phyloP scores from a whole-genome alignment of 345 rosid genomes.

The Mercurialis annua region DNA sequence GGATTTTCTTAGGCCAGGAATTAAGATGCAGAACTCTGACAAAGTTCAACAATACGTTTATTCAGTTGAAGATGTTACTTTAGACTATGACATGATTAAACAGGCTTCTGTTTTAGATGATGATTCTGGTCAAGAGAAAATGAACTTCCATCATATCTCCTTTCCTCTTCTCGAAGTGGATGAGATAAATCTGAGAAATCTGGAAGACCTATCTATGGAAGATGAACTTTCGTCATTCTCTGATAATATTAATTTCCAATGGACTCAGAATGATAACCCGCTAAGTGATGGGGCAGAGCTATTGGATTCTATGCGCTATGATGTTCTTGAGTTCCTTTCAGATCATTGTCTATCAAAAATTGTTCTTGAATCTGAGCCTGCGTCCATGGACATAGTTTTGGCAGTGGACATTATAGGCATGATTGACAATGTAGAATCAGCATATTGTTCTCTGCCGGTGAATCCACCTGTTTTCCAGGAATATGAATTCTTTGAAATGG shows the following conservation, averaged over 20 bases:
- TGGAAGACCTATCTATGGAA: slow-evolving; percentile 36
- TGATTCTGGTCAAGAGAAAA: slow-evolving; percentile 31
- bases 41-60: slow-evolving; percentile 48
- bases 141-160: slow-evolving; percentile 26
- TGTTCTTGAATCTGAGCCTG: slow-evolving; percentile 38
- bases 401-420: slow-evolving; percentile 45
- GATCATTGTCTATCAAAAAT: slow-evolving; percentile 40
- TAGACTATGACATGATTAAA: slow-evolving; percentile 41
- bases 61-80: slow-evolving; percentile 45
- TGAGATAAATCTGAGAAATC: slow-evolving; percentile 43
- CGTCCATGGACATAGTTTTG: slow-evolving; percentile 25
- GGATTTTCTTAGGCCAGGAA: slow-evolving; percentile 37
- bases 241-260: slow-evolving; percentile 32
- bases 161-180: slow-evolving; percentile 75
- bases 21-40: slow-evolving; percentile 24
- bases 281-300: slow-evolving; percentile 39
- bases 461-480: slow-evolving; percentile 49
- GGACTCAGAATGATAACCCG: slow-evolving; percentile 27
- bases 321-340: slow-evolving; percentile 42
- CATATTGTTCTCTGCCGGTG: slow-evolving; percentile 23
- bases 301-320: slow-evolving; percentile 37
- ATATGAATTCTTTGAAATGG: slow-evolving; percentile 44
- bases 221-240: slow-evolving; percentile 50
- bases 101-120: slow-evolving; percentile 33
- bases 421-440: slow-evolving; percentile 36